Evolutionary conservation across 2,329 filamentous ascomycete genomes (phyloP), one percentile per base, ranked within the genome.

Genomic region (Periglandula ipomoeae): DNA sequence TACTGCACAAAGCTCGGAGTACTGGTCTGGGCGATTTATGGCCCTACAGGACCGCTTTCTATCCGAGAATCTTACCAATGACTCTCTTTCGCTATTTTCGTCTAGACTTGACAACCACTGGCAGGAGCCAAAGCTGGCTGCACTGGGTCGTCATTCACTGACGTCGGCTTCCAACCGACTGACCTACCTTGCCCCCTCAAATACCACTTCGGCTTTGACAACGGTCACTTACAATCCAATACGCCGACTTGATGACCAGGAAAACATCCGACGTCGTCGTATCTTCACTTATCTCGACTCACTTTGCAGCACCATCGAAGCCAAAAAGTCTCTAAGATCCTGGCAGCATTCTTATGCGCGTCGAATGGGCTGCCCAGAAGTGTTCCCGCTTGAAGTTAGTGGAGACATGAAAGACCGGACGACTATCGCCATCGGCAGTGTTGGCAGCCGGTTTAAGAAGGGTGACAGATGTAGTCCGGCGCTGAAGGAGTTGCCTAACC

Each of bases 11-110:
- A 63, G 70, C 5, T 70, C 72, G 2, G 61, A 68, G 3, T 84
- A 82, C 61, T 85, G 82, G 82, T 68, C 72, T 10, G 82, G 82
- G 17, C 76, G 82, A 35, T 82, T 84, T 58, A 65, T 72, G 45
- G 65, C 76, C 2, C 62, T 83, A 0, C 69, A 75, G 45, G 80
- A 84, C 61, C 71, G 69, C 17, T 61, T 62, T 15, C 50, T 58
- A 3, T 35, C 59, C 3, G 64, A 68, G 30, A 58, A 57, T 2
- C 58, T 62, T 17, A 50, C 50, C 2, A 51, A 52, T 23, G 50
- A 52, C 20, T 30, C 47, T 9, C 20, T 8, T 35, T 45, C 17
- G 13, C 45, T 32, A 13, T 32, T 19, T 45, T 38, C 45, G 6
- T 39, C 19, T 13, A 15, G 38, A 5, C 23, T 19, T 15, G 24